Base-by-base conservation (phyloP, 495 filamentous ascomycete species). In the Neurospora sp. region DNA sequence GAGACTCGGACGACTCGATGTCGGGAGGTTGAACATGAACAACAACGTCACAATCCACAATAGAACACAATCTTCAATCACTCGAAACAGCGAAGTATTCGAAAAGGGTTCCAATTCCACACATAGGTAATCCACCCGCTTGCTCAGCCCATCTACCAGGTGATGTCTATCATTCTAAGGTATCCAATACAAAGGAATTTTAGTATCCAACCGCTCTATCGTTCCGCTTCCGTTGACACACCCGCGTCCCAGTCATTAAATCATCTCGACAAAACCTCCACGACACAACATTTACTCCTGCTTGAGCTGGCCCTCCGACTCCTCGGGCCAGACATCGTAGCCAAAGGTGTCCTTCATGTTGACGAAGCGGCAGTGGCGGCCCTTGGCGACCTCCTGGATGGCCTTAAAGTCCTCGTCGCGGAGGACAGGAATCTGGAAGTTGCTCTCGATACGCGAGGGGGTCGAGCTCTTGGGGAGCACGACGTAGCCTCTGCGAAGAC, bases 271-370 rank as follows among this genome's bases (percentile, higher is more conserved):
- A 36, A 66, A 66, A 66, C 19, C 24, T 34, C 54, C 54, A 66
- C 42, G 2, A 39, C 24, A 28, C 24, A 34, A 8, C 54, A 66
- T 34, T 36, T 66, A 66, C 54, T 66, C 15, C 54, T 34, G 28
- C 54, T 66, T 71, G n/a, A 43, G 38, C 77, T 78, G 19, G 79
- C 70, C 77, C 9, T 10, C 54, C 5, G 70, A 62, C 73, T 88
- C 86, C 59, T 82, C 85, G 5, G 85, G 80, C 84, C 84, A 85
- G 34, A 85, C 78, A 72, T 88, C 82, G 69, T 83, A 86, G 15
- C 86, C 85, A 77, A 88, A 88, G 1, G 83, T 85, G 71, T 93
- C 90, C 84, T 92, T 93, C 91, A 93, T 93, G 81, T 94, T 92
- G 48, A 94, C 90, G 79, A 94, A 93, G 72, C 92, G 87, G 72